These are phyloP conservation scores for Cucurbita argyrosperma DNA, from an alignment of 306 rosid genomes.

Conservation along the genomic window DNA sequence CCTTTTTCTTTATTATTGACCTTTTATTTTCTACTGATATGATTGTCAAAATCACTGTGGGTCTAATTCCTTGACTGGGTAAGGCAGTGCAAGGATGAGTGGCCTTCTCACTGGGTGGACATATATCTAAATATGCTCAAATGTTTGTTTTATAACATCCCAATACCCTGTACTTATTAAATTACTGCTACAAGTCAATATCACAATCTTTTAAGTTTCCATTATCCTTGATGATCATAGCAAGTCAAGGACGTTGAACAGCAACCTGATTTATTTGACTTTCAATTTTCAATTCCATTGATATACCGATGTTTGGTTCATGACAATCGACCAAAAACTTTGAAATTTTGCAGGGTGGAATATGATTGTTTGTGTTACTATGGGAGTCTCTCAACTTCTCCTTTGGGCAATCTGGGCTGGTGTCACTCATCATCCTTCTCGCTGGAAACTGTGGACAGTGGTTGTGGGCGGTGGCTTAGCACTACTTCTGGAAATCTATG, in stretches of 20 bases:
- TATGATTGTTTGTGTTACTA: slow-evolving; percentile 53
- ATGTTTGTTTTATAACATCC: not conserved
- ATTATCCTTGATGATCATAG: not conserved
- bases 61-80: not conserved
- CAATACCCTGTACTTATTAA: not conserved
- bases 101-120: not conserved
- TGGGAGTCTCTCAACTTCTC: slow-evolving; percentile 45
- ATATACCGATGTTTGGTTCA: not conserved
- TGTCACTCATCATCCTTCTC: slow-evolving; percentile 40
- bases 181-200: not conserved
- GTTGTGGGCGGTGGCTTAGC: slow-evolving; percentile 45
- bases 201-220: not conserved
- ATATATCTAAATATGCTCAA: not conserved
- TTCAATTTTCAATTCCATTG: not conserved
- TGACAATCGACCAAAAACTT: not conserved
- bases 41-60: not conserved
- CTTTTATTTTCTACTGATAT: not conserved
- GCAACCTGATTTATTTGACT: not conserved
- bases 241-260: not conserved
- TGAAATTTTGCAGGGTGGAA: slow-evolving; percentile 49
- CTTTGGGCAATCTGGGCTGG: slow-evolving; percentile 60
- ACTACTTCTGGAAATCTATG: slow-evolving; percentile 42
- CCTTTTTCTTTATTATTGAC: not conserved
- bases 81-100: not conserved
- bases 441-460: slow-evolving; percentile 50